Evolutionary conservation across 257 asterid species (phyloP), one percentile per base, ranked within the genome.

Genomic region (Penstemon barbatus): DNA sequence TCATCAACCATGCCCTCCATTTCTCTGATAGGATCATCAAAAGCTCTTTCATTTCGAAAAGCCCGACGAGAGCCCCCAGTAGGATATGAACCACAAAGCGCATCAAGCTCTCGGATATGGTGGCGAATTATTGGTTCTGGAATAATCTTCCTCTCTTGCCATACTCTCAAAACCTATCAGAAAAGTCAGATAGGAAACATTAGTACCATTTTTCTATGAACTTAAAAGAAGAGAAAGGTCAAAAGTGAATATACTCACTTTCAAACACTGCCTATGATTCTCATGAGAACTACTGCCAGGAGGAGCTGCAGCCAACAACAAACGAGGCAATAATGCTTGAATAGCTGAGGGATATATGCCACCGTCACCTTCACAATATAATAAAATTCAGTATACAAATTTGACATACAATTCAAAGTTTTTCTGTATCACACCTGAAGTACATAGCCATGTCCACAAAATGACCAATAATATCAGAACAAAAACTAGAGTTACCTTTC

Each of bases 1-100:
- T 91, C 97, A 68, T 91, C 95, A 19, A 91, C 97, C 71, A 91
- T 91, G 44, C 97, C 97, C 85, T 85, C 96, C 97, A 91, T 87
- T 79, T 87, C 85, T 80, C 97, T 80, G 38, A 89, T 78, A 63
- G 97, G 97, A 70, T 91, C 97, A 73, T 91, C 97, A 74, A 89
- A 81, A 70, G 96, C 77, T 79, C 97, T 84, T 73, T 91, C 97
- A 61, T 86, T 87, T 75, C 96, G 80, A 61, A 71, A 74, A 49
- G 91, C 74, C 49, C 93, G 83, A 37, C 89, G 92, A 62, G 87
- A 85, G 67, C 78, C 81, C 48, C 75, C 77, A 53, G 78, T 71
- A 58, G 89, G 86, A 76, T 90, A 91, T 49, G 89, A 77, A 68
- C 80, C 82, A 71, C 96, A 83, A 60, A 86, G 80, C 10, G 87